phyloP scores from a whole-genome alignment of 1,284 basidiomycete species.

The Cerrena zonata region DNA sequence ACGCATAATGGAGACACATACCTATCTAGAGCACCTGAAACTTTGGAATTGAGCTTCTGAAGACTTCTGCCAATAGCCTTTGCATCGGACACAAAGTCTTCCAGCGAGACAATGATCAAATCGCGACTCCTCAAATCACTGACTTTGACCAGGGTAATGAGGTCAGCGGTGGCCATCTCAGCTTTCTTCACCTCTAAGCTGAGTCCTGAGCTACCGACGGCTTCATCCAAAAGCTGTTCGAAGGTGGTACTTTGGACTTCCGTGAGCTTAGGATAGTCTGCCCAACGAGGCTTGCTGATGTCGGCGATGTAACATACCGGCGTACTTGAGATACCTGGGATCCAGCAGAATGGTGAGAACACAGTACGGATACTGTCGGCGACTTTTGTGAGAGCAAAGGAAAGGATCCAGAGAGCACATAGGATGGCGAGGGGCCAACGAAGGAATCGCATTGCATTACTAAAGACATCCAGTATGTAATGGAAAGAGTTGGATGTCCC shows the following conservation, averaged over 20 bases:
- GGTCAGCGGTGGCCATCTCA: constrained; percentile 67
- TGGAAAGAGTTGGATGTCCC: constrained; percentile 26
- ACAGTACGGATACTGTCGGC: constrained; percentile 38
- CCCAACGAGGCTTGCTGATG: constrained; percentile 25
- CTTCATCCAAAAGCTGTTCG: constrained; percentile 54
- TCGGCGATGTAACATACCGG: constrained; percentile 35
- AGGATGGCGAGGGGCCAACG: constrained; percentile 50
- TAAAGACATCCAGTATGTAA: constrained; percentile 44
- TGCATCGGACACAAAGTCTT: constrained; percentile 52
- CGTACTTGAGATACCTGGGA: constrained; percentile 52
- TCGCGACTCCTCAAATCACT: constrained; percentile 58
- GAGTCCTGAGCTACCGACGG: constrained; percentile 49
- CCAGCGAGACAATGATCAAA: constrained; percentile 44
- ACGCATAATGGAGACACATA: constrained; percentile 29
- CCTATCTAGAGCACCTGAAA: constrained; percentile 66
- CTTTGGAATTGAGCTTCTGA: constrained; percentile 53
- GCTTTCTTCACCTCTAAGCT: constrained; percentile 65
- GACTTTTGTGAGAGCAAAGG: constrained; percentile 36
- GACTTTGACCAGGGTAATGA: constrained; percentile 52
- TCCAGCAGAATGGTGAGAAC: constrained; percentile 51
- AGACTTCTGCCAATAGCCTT: constrained; percentile 52
- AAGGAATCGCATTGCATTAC: constrained; percentile 41
- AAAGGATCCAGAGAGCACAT: constrained; percentile 47
- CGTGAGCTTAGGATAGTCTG: constrained; percentile 56
- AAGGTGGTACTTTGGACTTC: constrained; percentile 56